phyloP scores from a whole-genome alignment of 108 stramenopile genomes.

The Cyclotella cryptica region DNA sequence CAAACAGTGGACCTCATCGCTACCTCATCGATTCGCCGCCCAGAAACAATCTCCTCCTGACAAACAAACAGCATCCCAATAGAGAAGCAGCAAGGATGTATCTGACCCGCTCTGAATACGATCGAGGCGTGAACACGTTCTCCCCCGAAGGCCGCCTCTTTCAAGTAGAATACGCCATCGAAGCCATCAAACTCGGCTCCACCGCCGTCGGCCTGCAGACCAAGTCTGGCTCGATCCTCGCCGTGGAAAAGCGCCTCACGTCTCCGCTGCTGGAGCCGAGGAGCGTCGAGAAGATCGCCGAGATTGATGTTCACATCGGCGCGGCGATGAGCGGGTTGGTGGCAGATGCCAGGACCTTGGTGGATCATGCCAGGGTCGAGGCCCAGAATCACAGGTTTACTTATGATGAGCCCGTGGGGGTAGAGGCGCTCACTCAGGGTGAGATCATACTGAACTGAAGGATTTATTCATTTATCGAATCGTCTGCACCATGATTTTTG shows the following conservation, averaged over 20 bases:
- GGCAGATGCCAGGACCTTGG: constrained; percentile 96
- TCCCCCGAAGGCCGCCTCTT: constrained; percentile 99
- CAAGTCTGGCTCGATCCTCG: constrained; percentile 93
- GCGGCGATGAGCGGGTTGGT: constrained; percentile 98
- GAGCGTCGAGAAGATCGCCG: constrained; percentile 98
- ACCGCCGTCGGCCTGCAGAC: constrained; percentile 98
- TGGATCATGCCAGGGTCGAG: constrained; percentile 99
- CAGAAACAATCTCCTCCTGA: too few relatives aligned
- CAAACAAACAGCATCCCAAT: too few relatives aligned
- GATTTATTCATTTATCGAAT: background rate
- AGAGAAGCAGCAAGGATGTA: constrained; percentile 68
- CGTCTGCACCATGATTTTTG: background rate
- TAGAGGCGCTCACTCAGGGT: constrained; percentile 98
- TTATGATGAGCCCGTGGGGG: constrained; percentile 98
- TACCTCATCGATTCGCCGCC: too few relatives aligned
- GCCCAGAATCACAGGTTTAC: constrained; percentile 99
- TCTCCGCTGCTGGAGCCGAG: constrained; percentile 92
- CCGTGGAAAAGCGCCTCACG: constrained; percentile 97
- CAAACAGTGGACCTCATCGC: too few relatives aligned
- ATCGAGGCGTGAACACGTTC: constrained; percentile 99
- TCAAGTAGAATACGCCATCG: constrained; percentile 99
- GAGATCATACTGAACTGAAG: constrained; percentile 3
- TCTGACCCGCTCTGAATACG: constrained; percentile 96
- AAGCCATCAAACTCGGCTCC: constrained; percentile 97
- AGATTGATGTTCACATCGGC: constrained; percentile 96